Evolutionary conservation across 2,329 filamentous ascomycete genomes (phyloP), one percentile per base, ranked within the genome.

Genomic region (Gremmenia infestans): DNA sequence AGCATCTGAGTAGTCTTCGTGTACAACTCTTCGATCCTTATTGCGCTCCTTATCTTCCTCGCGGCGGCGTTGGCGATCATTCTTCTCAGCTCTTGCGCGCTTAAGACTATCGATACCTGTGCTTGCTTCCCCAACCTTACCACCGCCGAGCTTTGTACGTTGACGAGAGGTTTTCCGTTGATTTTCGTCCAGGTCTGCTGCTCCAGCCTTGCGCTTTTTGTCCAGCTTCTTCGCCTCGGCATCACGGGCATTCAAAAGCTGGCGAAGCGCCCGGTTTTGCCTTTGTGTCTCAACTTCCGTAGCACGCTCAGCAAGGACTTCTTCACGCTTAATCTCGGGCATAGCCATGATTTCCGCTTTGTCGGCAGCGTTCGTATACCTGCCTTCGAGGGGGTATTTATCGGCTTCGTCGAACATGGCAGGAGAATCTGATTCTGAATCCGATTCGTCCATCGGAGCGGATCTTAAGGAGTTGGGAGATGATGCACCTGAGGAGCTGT

Each of bases 291-390:
- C 89, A 56, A 92, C 86, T 70, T 94, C 86, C 65, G 90, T 85
- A 37, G 88, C 87, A 62, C 94, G 90, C 64, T 96, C 89, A 19
- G 91, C 93, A 6, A 99, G 81, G 46, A 96, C 86, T 69, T 91
- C 85, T 72, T 99, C 94, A 60, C 93, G 88, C 69, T 96, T 86
- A 51, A 97, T 86, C 74, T 97, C 92, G 32, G 91, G 87, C 81
- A 97, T 85, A 55, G 79, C 82, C 81, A 94, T 86, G 60, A 99
- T 94, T 51, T 88, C 79, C 7, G 80, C 80, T 72, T 89, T 92
- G 68, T 94, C 89, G 40, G 83, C 79, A 46, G 84, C 78, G 63
- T 83, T 88, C 65, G 83, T 81, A 71, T 90, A 94, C 67, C 94
- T 86, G 65, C 93, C 92, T 62, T 99, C 94, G 60, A 96, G 81